Conservation (phyloP, 257 asterid species). For the Solanum rostratum region DNA sequence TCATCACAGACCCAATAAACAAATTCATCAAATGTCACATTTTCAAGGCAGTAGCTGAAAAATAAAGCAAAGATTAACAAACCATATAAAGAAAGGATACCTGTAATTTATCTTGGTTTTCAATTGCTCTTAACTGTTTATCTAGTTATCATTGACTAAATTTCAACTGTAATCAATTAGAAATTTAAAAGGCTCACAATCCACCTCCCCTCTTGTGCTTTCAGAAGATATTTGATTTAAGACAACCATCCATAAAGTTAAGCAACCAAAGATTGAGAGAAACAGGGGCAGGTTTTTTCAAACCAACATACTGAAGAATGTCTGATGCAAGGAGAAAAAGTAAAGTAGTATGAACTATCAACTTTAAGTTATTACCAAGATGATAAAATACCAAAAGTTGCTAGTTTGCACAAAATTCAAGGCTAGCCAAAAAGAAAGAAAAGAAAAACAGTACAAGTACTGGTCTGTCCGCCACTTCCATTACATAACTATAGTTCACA, state of each 20-base stretch:
- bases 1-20: conserved; percentile 13
- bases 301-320: neutral
- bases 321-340: neutral
- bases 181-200: neutral
- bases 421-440: neutral
- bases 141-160: neutral
- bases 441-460: neutral
- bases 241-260: neutral
- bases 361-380: neutral
- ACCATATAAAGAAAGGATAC: neutral
- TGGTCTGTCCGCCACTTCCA: neutral
- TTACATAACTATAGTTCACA: neutral
- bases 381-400: neutral
- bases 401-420: neutral
- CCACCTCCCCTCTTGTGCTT: neutral
- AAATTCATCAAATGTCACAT: neutral
- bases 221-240: neutral
- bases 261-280: neutral
- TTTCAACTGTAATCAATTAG: neutral
- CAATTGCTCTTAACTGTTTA: neutral
- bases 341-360: neutral
- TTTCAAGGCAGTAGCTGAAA: conserved; percentile 14
- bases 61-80: neutral
- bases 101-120: neutral
- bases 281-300: neutral